phyloP scores from a whole-genome alignment of 1,284 basidiomycete species.

The Chalciporus sp. region DNA sequence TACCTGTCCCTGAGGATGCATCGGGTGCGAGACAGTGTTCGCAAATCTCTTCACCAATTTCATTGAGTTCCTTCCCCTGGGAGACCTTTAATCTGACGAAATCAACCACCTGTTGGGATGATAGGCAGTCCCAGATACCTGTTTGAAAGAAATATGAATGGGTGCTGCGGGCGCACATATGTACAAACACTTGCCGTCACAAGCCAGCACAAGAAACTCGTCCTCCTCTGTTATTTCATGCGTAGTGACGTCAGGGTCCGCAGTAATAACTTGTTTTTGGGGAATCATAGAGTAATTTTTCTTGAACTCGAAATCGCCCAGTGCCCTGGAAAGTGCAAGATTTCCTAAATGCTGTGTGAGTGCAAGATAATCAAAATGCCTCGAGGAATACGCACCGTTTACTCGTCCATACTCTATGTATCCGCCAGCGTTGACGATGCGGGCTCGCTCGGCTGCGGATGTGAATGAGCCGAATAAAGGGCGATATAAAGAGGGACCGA shows the following conservation, averaged over 20 bases:
- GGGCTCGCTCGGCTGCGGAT: constrained; percentile 74
- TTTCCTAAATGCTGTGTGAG: constrained; percentile 64
- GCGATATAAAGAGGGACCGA: constrained; percentile 1
- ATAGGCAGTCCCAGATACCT: constrained; percentile 99
- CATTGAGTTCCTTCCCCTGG: constrained; percentile 75
- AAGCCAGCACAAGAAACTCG: constrained; percentile 95
- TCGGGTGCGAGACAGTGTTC: constrained; percentile 95
- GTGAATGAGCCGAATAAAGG: neutral
- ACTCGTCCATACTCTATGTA: constrained; percentile 98
- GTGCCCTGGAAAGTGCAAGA: constrained; percentile 90
- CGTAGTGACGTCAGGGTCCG: constrained; percentile 88
- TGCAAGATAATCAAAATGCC: constrained; percentile 3
- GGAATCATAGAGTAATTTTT: constrained; percentile 82
- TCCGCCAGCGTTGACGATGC: constrained; percentile 93
- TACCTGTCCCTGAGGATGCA: constrained; percentile 86
- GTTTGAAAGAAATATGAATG: constrained; percentile 8
- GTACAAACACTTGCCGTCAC: constrained; percentile 75
- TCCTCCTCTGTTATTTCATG: constrained; percentile 88
- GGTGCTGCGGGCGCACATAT: neutral
- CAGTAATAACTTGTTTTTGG: constrained; percentile 94
- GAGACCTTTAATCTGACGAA: constrained; percentile 85
- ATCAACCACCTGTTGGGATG: constrained; percentile 92
- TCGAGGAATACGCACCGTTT: constrained; percentile 67
- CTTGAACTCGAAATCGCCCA: constrained; percentile 99
- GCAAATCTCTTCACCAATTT: constrained; percentile 91